Evolutionary conservation across 2,329 filamentous ascomycete species (phyloP).

Genomic region (Apiospora pterosperma): DNA sequence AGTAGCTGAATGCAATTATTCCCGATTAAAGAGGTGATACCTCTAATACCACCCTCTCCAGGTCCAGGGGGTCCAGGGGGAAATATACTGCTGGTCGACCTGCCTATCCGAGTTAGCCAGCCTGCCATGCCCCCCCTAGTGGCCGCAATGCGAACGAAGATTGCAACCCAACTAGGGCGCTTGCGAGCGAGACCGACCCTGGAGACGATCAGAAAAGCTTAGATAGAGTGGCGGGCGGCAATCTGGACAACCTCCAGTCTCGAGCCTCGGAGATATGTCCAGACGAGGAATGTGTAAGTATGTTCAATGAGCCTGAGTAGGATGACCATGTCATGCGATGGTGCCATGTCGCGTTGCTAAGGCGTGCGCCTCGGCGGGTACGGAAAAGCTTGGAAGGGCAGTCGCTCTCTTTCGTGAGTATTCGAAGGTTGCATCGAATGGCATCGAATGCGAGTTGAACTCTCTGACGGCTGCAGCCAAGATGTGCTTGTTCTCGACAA

Average conservation of each 20-base stretch:
- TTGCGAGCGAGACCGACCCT: too few species aligned
- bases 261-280: neutral
- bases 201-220: neutral
- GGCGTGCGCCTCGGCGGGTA: neutral
- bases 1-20: neutral
- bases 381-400: neutral
- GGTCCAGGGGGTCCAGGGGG: too few species aligned
- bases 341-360: neutral
- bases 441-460: neutral
- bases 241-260: neutral
- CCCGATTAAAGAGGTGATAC: neutral
- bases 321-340: neutral
- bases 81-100: neutral
- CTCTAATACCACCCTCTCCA: too few species aligned
- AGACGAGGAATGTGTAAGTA: neutral
- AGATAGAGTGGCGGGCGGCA: neutral
- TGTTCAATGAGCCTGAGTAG: neutral
- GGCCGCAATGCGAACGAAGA: neutral
- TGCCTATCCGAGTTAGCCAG: neutral
- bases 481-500: neutral
- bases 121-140: neutral
- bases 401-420: neutral
- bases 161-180: neutral
- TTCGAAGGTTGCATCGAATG: too few species aligned
- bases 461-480: neutral